Evolutionary conservation across 2,329 filamentous ascomycete species (phyloP), one percentile per base, ranked within the genome.

Genomic region (Myriosclerotinia duriaeana): DNA sequence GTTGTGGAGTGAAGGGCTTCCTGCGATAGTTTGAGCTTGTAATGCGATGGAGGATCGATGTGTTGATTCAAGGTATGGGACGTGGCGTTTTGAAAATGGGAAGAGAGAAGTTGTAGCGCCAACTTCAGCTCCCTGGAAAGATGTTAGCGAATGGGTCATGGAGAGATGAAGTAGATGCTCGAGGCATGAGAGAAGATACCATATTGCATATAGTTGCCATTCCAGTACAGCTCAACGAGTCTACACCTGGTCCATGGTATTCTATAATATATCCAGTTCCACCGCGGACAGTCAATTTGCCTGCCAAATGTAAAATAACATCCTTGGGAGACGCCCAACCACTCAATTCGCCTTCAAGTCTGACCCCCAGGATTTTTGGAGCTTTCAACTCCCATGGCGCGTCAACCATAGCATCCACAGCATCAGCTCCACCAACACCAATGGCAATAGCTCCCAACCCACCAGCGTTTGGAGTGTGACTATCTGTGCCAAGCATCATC

Each of bases 401-500:
- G 76, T 96, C 93, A 2, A 97, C 95, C 52, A 99, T 86, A 9
- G 94, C 95, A 80, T 99, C 95, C 2, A 99, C 95, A 34, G 95
- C 95, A 80, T 99, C 95, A 34, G 95, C 95, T 75, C 95, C 95
- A 76, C 95, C 95, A 44, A 99, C 95, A 78, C 95, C 95, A 77
- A 99, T 98, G 11, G 95, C 95, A 74, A 97, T 92, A 5, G 92
- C 93, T 72, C 91, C 93, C 65, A 98, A 82, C 67, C 95, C 95
- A 73, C 95, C 95, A n/a, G 92, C 95, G 76, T 98, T 99, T 53
- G 95, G 95, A 55, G 93, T 97, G 79, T 99, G 95, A 75, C 92
- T 96, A 79, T 99, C 95, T 40, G 95, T 99, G 66, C 95, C 95
- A 52, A 99, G 85, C 93, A 99, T 98, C 93, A 99, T 97, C 73